These are phyloP conservation scores for Ophiostoma sp. DNA, from an alignment of 2,329 filamentous ascomycete genomes.

Conservation along the genomic window DNA sequence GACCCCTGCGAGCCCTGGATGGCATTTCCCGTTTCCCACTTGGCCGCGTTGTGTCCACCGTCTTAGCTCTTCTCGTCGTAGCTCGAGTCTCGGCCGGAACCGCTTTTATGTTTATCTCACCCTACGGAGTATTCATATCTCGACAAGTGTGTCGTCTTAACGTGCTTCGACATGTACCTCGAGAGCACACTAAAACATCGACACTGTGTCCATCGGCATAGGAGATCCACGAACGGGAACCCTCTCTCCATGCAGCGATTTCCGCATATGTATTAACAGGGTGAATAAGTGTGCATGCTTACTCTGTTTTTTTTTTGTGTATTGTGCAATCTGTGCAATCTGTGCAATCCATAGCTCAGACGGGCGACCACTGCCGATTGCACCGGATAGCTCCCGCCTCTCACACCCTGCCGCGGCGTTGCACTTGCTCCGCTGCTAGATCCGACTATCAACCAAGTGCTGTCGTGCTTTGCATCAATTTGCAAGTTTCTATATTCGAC, in stretches of 20 bases:
- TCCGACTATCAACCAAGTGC: no score
- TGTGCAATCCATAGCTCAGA: no score
- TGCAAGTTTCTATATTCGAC: no score
- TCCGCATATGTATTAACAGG: background rate
- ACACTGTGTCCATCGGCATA: slow-evolving; percentile 4
- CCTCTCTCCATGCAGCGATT: background rate
- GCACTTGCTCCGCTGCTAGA: no score
- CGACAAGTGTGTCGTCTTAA: background rate
- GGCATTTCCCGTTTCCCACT: background rate
- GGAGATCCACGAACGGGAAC: slow-evolving; percentile 2
- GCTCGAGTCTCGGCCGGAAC: background rate
- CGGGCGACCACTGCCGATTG: no score
- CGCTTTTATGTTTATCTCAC: background rate
- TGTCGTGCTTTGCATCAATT: no score
- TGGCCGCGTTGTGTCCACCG: background rate
- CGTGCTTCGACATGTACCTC: background rate
- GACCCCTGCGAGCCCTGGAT: background rate
- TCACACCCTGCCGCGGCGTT: no score
- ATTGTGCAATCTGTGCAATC: no score
- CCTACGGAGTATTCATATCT: background rate
- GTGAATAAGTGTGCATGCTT: background rate
- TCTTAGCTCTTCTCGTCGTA: background rate
- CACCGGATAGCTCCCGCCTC: no score
- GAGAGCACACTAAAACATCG: background rate
- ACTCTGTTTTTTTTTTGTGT: background rate